Conservation (phyloP, 331 rosid species). For the Acacia concinna region DNA sequence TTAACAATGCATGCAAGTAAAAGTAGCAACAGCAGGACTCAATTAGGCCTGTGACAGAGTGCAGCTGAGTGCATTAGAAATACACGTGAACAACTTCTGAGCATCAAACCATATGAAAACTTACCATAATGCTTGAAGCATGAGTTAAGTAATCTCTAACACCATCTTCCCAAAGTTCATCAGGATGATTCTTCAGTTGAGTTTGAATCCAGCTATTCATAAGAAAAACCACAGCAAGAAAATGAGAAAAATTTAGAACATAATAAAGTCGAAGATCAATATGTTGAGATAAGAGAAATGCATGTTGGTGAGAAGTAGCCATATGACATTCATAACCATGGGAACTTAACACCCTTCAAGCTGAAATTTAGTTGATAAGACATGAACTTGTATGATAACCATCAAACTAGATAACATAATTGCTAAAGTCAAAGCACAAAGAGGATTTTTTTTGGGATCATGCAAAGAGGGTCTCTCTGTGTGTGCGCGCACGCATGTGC, state of each 20-base stretch:
- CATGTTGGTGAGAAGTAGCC: neutral
- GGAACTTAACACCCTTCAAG: conserved; percentile 14
- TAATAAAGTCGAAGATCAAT: neutral
- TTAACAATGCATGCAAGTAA: neutral
- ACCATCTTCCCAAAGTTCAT: conserved; percentile 99
- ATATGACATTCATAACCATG: conserved; percentile 6
- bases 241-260: conserved; percentile 8
- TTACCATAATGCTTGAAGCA: conserved; percentile 87
- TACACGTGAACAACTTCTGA: neutral
- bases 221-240: conserved; percentile 26
- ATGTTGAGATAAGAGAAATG: neutral
- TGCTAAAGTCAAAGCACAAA: neutral
- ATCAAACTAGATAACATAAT: conserved; percentile 3
- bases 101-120: conserved; percentile 20
- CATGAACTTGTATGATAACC: neutral
- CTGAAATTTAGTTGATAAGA: neutral
- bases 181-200: conserved; percentile 85
- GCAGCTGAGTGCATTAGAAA: neutral
- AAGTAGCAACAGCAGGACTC: conserved; percentile 22
- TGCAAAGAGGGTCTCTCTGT: neutral
- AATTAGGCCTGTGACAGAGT: neutral
- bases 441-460: neutral
- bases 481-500: neutral
- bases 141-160: conserved; percentile 78
- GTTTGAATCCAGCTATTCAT: conserved; percentile 87